Evolutionary conservation across 805 yeast genomes (phyloP).

Genomic region (Debaryomyces tyrocola): DNA sequence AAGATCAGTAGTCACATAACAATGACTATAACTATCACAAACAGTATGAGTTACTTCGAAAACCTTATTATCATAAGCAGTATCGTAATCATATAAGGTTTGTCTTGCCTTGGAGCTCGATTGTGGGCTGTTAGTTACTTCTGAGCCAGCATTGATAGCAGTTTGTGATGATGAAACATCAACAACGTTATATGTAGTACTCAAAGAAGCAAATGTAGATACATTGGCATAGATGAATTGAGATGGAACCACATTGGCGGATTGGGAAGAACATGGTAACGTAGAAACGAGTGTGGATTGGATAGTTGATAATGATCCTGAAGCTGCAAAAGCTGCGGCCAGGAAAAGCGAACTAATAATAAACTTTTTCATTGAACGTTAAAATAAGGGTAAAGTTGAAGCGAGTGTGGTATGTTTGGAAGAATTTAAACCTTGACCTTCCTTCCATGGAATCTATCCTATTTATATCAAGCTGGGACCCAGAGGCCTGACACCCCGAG

Average conservation of each 20-base stretch:
- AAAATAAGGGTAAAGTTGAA: neutral
- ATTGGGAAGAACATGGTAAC: slow-evolving; percentile 9
- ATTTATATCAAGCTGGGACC: neutral
- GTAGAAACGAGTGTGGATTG: slow-evolving; percentile 19
- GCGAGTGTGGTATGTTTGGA: neutral
- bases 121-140: neutral
- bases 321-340: slow-evolving; percentile 20
- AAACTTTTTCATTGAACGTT: slow-evolving; percentile 6
- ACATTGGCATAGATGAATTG: slow-evolving; percentile 19
- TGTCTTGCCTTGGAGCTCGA: slow-evolving; percentile 3
- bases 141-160: neutral
- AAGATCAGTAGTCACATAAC: slow-evolving; percentile 35
- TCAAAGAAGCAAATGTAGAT: slow-evolving; percentile 6
- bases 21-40: slow-evolving; percentile 27
- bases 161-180: slow-evolving; percentile 7
- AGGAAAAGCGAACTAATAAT: slow-evolving; percentile 8
- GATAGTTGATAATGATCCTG: slow-evolving; percentile 17
- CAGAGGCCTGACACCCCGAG: neutral
- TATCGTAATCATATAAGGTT: slow-evolving; percentile 22
- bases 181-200: slow-evolving; percentile 5
- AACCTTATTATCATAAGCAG: slow-evolving; percentile 19
- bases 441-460: neutral
- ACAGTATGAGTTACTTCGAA: slow-evolving; percentile 27
- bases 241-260: slow-evolving; percentile 16
- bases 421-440: too few relatives aligned